Evolutionary conservation across 2,329 filamentous ascomycete species (phyloP), one percentile per base, ranked within the genome.

Genomic region (Curvularia verruculosa): DNA sequence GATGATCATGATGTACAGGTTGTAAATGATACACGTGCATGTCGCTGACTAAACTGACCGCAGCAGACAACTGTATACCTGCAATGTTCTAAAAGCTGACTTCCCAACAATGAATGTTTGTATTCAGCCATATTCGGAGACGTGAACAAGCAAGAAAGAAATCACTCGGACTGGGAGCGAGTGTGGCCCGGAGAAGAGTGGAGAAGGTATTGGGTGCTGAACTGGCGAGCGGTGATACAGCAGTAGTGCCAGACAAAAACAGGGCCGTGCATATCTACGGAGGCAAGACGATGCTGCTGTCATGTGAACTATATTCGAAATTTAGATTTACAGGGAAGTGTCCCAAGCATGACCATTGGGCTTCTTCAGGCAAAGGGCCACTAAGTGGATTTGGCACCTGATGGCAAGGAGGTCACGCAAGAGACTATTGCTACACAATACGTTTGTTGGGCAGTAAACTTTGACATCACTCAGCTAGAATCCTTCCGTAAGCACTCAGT

Each of bases 331-430:
- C 61, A 7, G 70, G 75, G 63, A 37, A 72, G 71, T 5, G 64
- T 75, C 13, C 72, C 64, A 62, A 68, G 70, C 41, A 71, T 76
- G 69, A 67, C 65, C 12, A 75, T 72, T 61, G 67, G 5, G n/a
- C n/a, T n/a, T n/a, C 46, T 77, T 12, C 69, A 69, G 8, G 48
- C 47, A 24, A 55, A 64, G 36, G 26, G 44, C 31, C 8, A 15
- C 21, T 49, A 23, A 26, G 15, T 26, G 45, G 4, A 48, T 13
- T 18, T 23, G 45, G 23, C 40, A 43, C 23, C 23, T 26, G 40
- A 43, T 24, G 21, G 3, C 23, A 43, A 4, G 29, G 12, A 10
- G 44, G 12, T 36, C 44, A 36, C 28, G 21, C 19, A 47, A 47
- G 18, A 47, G 21, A 7, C 28, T 10, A 10, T 19, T 31, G 28